These are phyloP conservation scores for Pseudogymnoascus sp. DNA, from an alignment of 2,329 filamentous ascomycete genomes.

Conservation along the genomic window DNA sequence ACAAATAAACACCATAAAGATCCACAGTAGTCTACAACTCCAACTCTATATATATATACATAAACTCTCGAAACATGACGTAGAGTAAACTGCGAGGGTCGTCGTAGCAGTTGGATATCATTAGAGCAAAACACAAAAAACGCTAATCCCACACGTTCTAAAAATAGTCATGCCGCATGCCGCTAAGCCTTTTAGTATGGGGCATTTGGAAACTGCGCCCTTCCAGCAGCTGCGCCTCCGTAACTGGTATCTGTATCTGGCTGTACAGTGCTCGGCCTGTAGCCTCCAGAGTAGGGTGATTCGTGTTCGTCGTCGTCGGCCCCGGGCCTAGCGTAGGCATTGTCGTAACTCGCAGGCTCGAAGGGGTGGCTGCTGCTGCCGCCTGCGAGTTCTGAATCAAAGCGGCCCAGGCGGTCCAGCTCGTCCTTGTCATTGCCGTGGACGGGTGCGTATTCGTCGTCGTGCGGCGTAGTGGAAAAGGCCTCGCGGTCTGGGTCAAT, in stretches of 20 bases:
- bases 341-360: background rate
- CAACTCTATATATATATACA: constrained; percentile 4
- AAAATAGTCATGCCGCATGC: constrained; percentile 3
- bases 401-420: background rate
- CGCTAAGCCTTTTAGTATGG: background rate
- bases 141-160: background rate
- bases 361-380: background rate
- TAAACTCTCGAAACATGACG: background rate
- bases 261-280: background rate
- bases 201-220: background rate
- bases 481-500: constrained; percentile 63
- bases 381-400: background rate
- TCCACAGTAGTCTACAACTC: background rate
- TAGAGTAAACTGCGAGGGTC: background rate
- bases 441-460: constrained; percentile 57
- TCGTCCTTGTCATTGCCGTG: constrained; percentile 44
- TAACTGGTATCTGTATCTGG: background rate
- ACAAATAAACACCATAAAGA: background rate
- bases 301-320: background rate
- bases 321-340: background rate
- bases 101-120: constrained; percentile 1
- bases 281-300: background rate
- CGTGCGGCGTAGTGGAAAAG: constrained; percentile 59
- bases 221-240: background rate
- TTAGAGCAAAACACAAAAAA: background rate